These are phyloP conservation scores for Pluteus cervinus DNA, from an alignment of 768 basidiomycete genomes.

Conservation along the genomic window DNA sequence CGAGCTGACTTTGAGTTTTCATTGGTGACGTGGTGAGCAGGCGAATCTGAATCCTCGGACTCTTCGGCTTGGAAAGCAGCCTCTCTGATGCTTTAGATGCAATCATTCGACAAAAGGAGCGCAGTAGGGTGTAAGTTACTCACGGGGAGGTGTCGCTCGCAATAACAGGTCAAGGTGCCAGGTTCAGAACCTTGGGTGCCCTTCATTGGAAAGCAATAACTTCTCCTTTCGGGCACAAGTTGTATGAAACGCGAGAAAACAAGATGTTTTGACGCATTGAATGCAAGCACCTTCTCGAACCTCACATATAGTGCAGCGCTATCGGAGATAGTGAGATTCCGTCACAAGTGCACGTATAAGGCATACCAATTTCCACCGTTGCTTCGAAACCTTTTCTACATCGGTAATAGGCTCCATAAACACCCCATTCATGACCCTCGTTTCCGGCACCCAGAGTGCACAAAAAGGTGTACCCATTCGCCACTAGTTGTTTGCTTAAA, in stretches of 20 bases:
- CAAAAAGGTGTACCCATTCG: constrained; percentile 96
- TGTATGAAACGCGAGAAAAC: constrained; percentile 90
- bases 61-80: constrained; percentile 47
- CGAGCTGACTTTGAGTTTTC: constrained; percentile 71
- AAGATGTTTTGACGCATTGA: constrained; percentile 86
- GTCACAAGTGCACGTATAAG: not conserved
- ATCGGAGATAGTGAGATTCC: not conserved
- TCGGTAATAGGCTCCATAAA: constrained; percentile 99
- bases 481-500: constrained; percentile 95
- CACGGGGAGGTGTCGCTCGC: constrained; percentile 90
- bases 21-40: too few species aligned
- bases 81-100: constrained; percentile 53
- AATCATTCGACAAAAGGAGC: not conserved
- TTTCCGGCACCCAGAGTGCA: constrained; percentile 97
- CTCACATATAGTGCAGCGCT: constrained; percentile 47
- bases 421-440: constrained; percentile 85
- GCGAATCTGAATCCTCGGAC: constrained; percentile 29
- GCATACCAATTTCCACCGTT: constrained; percentile 89
- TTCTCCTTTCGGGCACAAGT: constrained; percentile 91
- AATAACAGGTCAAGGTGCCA: constrained; percentile 70
- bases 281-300: constrained; percentile 78
- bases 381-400: constrained; percentile 80
- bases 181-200: constrained; percentile 70
- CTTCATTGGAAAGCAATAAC: constrained; percentile 83
- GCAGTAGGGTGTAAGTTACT: constrained; percentile 16